Conservation (phyloP, 1,139 yeast species). For the Martiniozyma asiatica region DNA sequence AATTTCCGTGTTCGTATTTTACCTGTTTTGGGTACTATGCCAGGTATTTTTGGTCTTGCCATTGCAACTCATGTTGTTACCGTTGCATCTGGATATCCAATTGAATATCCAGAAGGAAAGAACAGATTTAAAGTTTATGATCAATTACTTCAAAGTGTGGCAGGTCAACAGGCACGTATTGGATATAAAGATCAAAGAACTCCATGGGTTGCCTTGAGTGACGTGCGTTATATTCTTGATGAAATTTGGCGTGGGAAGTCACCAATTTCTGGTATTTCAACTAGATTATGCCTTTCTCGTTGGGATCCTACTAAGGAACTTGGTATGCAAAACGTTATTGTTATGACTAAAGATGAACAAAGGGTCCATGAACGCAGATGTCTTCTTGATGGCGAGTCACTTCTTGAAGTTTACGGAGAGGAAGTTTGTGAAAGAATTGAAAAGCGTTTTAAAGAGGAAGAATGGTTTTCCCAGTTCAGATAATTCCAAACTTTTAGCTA, state of each 20-base stretch:
- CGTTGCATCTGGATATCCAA: constrained; percentile 72
- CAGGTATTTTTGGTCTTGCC: constrained; percentile 88
- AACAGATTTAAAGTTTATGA: constrained; percentile 78
- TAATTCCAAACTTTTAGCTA: constrained; percentile 13
- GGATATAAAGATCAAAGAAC: constrained; percentile 60
- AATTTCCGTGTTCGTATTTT: constrained; percentile 88
- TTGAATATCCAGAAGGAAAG: constrained; percentile 85
- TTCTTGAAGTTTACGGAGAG: constrained; percentile 52
- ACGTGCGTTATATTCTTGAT: constrained; percentile 76
- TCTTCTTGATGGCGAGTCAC: constrained; percentile 47
- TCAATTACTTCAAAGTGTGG: constrained; percentile 65
- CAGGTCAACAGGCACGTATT: constrained; percentile 76
- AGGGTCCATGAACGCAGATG: constrained; percentile 64
- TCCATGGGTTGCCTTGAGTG: constrained; percentile 52
- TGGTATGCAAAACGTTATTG: constrained; percentile 62
- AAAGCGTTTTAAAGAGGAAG: constrained; percentile 61
- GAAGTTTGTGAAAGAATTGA: constrained; percentile 50
- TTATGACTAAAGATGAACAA: constrained; percentile 85
- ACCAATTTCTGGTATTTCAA: constrained; percentile 74
- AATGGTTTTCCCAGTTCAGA: constrained; percentile 52
- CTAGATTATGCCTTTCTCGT: constrained; percentile 64
- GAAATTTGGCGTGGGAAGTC: constrained; percentile 90
- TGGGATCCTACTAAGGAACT: constrained; percentile 64
- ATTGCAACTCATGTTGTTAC: constrained; percentile 78
- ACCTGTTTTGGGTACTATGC: constrained; percentile 94